These are phyloP conservation scores for Lachnellula willkommii DNA, from an alignment of 2,329 filamentous ascomycete genomes.

Conservation along the genomic window DNA sequence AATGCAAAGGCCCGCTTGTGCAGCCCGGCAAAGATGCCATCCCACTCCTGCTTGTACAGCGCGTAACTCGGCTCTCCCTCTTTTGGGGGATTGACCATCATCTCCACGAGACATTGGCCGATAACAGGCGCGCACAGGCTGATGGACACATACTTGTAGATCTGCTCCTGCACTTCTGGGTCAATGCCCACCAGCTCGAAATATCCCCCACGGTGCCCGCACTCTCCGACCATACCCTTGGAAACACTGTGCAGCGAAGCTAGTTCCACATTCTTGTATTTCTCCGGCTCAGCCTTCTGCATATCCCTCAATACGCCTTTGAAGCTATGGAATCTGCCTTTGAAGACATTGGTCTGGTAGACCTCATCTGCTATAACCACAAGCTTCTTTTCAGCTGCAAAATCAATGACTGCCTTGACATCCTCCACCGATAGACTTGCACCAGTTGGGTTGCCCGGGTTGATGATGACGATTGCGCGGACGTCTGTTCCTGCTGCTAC, in stretches of 20 bases:
- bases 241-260: conserved; percentile 89
- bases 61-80: conserved; percentile 77
- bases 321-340: conserved; percentile 92
- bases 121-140: conserved; percentile 93
- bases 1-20: conserved; percentile 75
- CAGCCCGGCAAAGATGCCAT: conserved; percentile 72
- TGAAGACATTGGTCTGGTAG: conserved; percentile 98
- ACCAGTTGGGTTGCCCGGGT: conserved; percentile 96
- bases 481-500: conserved; percentile 75
- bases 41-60: conserved; percentile 81
- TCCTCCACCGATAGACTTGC: conserved; percentile 75
- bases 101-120: conserved; percentile 91
- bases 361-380: conserved; percentile 95
- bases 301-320: conserved; percentile 79
- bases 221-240: conserved; percentile 99
- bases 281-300: conserved; percentile 67
- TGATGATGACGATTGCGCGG: conserved; percentile 92
- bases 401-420: conserved; percentile 77
- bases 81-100: conserved; percentile 94
- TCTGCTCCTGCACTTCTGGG: conserved; percentile 76
- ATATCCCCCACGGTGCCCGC: conserved; percentile 94
- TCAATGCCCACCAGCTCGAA: conserved; percentile 94
- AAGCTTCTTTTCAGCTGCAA: conserved; percentile 77
- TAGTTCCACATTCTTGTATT: conserved; percentile 81
- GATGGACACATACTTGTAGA: conserved; percentile 99